Evolutionary conservation across 495 filamentous ascomycete species (phyloP).

Genomic region (Talaromyces liani): DNA sequence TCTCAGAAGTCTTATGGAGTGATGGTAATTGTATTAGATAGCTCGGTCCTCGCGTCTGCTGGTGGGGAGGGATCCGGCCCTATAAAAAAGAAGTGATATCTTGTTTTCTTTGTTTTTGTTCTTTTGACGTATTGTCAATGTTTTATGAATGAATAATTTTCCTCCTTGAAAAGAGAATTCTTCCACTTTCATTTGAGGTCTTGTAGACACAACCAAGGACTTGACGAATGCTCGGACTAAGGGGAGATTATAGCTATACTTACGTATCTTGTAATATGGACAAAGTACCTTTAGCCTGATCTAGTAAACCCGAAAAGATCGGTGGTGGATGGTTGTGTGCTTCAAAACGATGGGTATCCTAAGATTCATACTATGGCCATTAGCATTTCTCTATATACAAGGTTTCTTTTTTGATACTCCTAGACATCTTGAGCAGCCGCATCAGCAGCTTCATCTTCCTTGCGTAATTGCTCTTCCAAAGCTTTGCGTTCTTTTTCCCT

Average conservation of each 20-base stretch:
- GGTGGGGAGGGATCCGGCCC: too few relatives aligned
- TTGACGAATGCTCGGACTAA: background rate
- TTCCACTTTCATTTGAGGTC: background rate
- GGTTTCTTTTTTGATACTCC: background rate
- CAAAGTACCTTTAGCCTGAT: background rate
- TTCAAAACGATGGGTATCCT: constrained; percentile 2
- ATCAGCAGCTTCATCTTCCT: constrained; percentile 44
- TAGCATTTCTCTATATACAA: constrained; percentile 1
- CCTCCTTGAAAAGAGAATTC: background rate
- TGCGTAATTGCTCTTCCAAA: constrained; percentile 46
- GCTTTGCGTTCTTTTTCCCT: constrained; percentile 47
- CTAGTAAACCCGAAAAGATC: background rate
- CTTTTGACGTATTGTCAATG: background rate
- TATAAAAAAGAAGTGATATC: too few relatives aligned
- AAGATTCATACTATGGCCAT: background rate
- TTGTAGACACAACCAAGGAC: background rate
- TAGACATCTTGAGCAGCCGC: constrained; percentile 22
- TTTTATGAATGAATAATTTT: background rate
- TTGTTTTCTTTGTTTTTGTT: too few relatives aligned
- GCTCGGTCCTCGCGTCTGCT: too few relatives aligned
- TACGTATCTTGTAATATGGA: background rate
- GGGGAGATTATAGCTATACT: background rate
- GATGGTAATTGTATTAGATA: too few relatives aligned
- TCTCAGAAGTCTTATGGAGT: too few relatives aligned
- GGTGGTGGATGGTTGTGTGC: background rate